These are phyloP conservation scores for Coemansia sp. DNA, from an alignment of 192 early-diverging fungal species.

Conservation along the genomic window DNA sequence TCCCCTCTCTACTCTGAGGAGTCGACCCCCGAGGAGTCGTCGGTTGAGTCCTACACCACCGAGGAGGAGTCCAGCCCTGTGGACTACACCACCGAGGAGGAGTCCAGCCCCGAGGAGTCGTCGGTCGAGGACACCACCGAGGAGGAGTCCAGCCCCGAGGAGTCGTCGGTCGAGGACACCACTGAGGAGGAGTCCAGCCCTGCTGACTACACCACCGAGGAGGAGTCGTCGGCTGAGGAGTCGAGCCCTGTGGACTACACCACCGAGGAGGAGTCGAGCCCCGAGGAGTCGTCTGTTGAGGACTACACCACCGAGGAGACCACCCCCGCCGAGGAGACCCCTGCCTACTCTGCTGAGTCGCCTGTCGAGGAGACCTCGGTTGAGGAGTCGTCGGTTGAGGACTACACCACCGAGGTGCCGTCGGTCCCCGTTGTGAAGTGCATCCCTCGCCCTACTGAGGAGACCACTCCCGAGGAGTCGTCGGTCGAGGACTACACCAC, in stretches of 20 bases:
- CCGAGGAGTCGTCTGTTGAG: slow-evolving; percentile 9
- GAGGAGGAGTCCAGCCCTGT: no score
- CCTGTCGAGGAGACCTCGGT: not conserved
- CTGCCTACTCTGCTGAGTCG: not conserved
- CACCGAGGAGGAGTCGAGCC: not conserved
- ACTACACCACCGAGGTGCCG: slow-evolving; percentile 8
- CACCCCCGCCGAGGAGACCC: not conserved
- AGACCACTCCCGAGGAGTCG: not conserved
- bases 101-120: no score
- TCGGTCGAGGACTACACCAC: not conserved
- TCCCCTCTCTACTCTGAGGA: no score
- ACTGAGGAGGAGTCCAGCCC: no score
- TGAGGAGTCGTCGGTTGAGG: not conserved
- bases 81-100: no score
- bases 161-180: no score
- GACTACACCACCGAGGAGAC: slow-evolving; percentile 7
- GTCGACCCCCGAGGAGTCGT: no score
- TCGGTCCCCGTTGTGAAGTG: slow-evolving; percentile 2
- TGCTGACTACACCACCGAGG: not conserved
- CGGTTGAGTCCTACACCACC: no score
- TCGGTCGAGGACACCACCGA: no score
- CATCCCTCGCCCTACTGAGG: slow-evolving; percentile 5
- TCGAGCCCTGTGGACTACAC: not conserved
- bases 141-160: no score
- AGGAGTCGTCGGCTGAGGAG: slow-evolving; percentile 10